phyloP scores from a whole-genome alignment of 768 basidiomycete genomes.

The Boletus vermiculosoides region DNA sequence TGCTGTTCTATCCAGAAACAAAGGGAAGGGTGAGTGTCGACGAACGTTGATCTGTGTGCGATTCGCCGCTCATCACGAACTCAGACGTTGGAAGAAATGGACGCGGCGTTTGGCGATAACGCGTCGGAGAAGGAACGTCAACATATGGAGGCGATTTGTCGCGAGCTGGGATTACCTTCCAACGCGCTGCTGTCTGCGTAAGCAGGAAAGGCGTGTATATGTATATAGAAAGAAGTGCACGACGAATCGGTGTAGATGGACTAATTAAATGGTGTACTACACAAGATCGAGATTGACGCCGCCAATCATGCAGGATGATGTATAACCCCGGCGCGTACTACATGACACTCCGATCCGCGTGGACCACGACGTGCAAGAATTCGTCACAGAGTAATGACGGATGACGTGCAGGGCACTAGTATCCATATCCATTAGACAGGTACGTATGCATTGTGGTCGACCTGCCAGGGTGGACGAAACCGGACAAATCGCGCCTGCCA shows the following conservation, averaged over 20 bases:
- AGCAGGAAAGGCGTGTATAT: not conserved
- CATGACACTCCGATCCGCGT: not conserved
- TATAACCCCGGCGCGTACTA: too few relatives aligned
- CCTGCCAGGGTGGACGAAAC: too few relatives aligned
- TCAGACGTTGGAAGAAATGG: constrained; percentile 36
- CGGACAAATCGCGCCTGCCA: too few relatives aligned
- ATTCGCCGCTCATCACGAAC: not conserved
- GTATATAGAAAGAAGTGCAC: too few relatives aligned
- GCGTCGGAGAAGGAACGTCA: constrained; percentile 26
- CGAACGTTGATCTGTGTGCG: not conserved
- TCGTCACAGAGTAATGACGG: too few relatives aligned
- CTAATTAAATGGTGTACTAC: not conserved
- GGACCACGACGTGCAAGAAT: not conserved
- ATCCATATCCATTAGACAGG: too few relatives aligned
- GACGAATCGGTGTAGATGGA: not conserved
- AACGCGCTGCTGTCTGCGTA: constrained; percentile 23
- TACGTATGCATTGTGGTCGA: too few relatives aligned
- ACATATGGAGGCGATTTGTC: constrained; percentile 29
- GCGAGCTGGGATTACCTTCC: constrained; percentile 28
- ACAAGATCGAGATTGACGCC: not conserved
- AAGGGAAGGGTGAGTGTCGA: constrained; percentile 30
- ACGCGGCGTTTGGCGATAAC: constrained; percentile 32
- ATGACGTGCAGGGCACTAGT: too few relatives aligned
- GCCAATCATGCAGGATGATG: not conserved
- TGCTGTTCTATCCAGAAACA: constrained; percentile 31